Evolutionary conservation across 208 protist genomes (phyloP).

Genomic region (Acanthamoeba quina): DNA sequence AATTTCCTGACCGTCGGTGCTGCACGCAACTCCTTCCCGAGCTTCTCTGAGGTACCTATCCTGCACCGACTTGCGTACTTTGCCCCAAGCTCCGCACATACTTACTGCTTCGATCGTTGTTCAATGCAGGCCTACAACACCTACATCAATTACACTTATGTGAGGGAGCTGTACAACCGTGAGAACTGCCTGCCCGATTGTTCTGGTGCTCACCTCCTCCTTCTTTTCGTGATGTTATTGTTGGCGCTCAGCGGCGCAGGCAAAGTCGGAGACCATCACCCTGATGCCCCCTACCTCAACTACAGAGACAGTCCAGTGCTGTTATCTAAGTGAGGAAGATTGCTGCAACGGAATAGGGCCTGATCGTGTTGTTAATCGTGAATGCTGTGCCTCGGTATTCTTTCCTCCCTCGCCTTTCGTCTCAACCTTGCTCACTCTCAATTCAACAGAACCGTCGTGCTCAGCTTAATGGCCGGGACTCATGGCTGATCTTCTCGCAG

Average conservation of each 20-base stretch:
- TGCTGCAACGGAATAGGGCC: slow-evolving; percentile 39
- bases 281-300: not conserved
- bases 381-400: not conserved
- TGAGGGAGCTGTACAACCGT: not conserved
- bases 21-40: slow-evolving; percentile 22
- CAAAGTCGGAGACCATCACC: not conserved
- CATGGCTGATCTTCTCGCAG: slow-evolving; percentile 65
- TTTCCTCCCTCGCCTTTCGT: not conserved
- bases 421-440: not conserved
- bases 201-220: not conserved
- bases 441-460: not conserved
- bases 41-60: slow-evolving; percentile 1
- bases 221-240: not conserved
- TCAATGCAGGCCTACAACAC: slow-evolving; percentile 45
- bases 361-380: not conserved
- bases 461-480: not conserved
- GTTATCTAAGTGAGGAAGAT: not conserved
- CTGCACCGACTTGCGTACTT: not conserved
- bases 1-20: slow-evolving; percentile 57
- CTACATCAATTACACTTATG: slow-evolving; percentile 33
- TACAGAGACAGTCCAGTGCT: not conserved
- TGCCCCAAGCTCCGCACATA: not conserved
- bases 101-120: no score
- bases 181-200: not conserved
- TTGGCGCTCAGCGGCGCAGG: no score